phyloP scores from a whole-genome alignment of 202 grass and related monocot species.

The Elaeis oleifera region DNA sequence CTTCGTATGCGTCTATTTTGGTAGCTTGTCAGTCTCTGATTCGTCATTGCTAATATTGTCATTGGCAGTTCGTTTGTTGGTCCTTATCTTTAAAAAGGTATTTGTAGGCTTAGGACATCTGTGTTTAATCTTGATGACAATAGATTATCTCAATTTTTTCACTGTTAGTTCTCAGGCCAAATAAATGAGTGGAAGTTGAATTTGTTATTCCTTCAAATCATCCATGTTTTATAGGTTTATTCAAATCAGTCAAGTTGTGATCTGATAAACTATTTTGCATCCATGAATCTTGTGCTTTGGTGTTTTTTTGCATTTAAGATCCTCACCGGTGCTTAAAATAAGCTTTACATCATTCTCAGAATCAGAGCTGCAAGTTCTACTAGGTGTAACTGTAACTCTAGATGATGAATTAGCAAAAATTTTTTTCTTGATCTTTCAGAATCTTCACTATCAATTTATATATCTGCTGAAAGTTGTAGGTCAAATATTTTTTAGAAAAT shows the following conservation, averaged over 20 bases:
- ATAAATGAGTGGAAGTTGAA: conserved; percentile 25
- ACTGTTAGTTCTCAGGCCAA: conserved; percentile 1
- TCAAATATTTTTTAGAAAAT: conserved; percentile 36
- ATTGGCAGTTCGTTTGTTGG: no score
- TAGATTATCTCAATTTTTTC: conserved; percentile 26
- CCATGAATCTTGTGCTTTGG: conserved; percentile 27
- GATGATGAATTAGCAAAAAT: background rate
- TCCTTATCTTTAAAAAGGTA: background rate
- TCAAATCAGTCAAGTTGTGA: conserved; percentile 41
- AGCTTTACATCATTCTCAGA: conserved; percentile 28
- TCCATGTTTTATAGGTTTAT: conserved; percentile 46
- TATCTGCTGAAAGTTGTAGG: conserved; percentile 54
- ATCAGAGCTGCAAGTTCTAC: conserved; percentile 19
- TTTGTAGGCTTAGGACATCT: background rate
- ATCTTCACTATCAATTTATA: conserved; percentile 53
- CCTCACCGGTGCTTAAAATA: conserved; percentile 21
- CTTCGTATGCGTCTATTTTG: no score
- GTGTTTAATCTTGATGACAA: conserved; percentile 16
- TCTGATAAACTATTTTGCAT: conserved; percentile 21
- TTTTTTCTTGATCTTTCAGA: conserved; percentile 22
- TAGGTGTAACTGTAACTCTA: conserved; percentile 37
- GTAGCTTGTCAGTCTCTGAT: no score
- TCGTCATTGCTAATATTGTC: no score
- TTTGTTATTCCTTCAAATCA: conserved; percentile 17
- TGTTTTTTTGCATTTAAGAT: conserved; percentile 20